These are phyloP conservation scores for Saccharomycopsis selenospora DNA, from an alignment of 805 yeast genomes.

Conservation along the genomic window DNA sequence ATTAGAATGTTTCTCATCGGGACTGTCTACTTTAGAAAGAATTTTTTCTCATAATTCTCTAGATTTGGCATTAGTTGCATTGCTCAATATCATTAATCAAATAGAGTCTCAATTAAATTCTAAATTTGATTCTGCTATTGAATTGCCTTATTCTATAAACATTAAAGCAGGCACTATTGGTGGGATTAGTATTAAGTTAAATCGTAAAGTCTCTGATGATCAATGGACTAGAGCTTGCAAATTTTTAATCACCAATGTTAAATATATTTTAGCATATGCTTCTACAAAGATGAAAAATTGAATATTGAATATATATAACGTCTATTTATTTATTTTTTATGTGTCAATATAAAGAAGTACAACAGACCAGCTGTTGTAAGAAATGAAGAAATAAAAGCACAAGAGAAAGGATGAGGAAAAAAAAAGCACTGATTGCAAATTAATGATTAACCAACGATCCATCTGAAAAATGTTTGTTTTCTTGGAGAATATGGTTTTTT, in stretches of 20 bases:
- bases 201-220: slow-evolving; percentile 53
- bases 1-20: slow-evolving; percentile 56
- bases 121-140: slow-evolving; percentile 32
- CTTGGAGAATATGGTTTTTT: neutral
- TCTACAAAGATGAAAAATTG: slow-evolving; percentile 30
- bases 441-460: no score
- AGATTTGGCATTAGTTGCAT: slow-evolving; percentile 75
- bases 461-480: neutral
- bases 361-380: no score
- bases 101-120: slow-evolving; percentile 36
- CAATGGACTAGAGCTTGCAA: slow-evolving; percentile 92
- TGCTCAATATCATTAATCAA: slow-evolving; percentile 53
- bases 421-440: no score
- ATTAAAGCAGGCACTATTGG: slow-evolving; percentile 61
- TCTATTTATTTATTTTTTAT: no score
- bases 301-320: no score
- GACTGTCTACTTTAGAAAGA: slow-evolving; percentile 67
- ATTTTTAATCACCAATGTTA: slow-evolving; percentile 66
- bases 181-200: slow-evolving; percentile 63
- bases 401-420: no score
- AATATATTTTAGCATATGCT: slow-evolving; percentile 79
- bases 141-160: slow-evolving; percentile 63
- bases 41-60: slow-evolving; percentile 66
- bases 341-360: no score
- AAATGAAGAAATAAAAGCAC: no score